Percentiles rank a stretch among this genome's conserved stretches.
Evolutionary conservation across 257 asterid species (phyloP).

Genomic region (Scutellaria galericulata): DNA sequence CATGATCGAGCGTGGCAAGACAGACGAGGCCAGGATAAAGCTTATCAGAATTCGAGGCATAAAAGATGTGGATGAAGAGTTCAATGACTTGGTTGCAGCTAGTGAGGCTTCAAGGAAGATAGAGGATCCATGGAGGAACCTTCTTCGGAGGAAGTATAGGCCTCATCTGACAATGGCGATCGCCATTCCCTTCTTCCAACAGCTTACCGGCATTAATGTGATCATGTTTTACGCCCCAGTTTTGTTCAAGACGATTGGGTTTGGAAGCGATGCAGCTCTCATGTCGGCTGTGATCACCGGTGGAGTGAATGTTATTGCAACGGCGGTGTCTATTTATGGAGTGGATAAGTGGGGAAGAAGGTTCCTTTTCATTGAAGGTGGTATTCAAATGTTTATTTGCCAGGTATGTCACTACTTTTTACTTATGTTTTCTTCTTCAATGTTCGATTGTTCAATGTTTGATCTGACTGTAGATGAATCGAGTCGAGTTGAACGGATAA

Average conservation of each 20-base stretch:
- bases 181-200: slow-evolving; percentile 78
- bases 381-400: slow-evolving; percentile 73
- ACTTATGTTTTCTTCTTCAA: too few species aligned
- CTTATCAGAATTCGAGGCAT: slow-evolving; percentile 68
- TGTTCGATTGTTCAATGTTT: too few species aligned
- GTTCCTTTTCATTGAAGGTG: slow-evolving; percentile 75
- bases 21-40: slow-evolving; percentile 52
- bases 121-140: slow-evolving; percentile 76
- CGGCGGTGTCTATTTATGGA: slow-evolving; percentile 58
- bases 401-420: slow-evolving; percentile 46
- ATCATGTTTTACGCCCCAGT: slow-evolving; percentile 93
- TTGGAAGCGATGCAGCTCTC: slow-evolving; percentile 59
- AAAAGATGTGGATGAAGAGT: slow-evolving; percentile 69
- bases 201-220: slow-evolving; percentile 84
- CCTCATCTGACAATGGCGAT: slow-evolving; percentile 79
- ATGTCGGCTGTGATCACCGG: slow-evolving; percentile 82
- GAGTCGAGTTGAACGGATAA: too few species aligned
- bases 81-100: slow-evolving; percentile 66
- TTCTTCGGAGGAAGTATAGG: slow-evolving; percentile 64
- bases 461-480: too few species aligned
- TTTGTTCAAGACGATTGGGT: slow-evolving; percentile 70
- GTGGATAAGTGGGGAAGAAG: slow-evolving; percentile 88
- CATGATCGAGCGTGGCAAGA: slow-evolving; percentile 70
- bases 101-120: slow-evolving; percentile 70
- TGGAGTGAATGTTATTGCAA: slow-evolving; percentile 66